A percentile compares a stretch with the other conserved stretches of the same genome.
Evolutionary conservation across 1,139 yeast genomes (phyloP).

Genomic region (Diutina mesorugosa): DNA sequence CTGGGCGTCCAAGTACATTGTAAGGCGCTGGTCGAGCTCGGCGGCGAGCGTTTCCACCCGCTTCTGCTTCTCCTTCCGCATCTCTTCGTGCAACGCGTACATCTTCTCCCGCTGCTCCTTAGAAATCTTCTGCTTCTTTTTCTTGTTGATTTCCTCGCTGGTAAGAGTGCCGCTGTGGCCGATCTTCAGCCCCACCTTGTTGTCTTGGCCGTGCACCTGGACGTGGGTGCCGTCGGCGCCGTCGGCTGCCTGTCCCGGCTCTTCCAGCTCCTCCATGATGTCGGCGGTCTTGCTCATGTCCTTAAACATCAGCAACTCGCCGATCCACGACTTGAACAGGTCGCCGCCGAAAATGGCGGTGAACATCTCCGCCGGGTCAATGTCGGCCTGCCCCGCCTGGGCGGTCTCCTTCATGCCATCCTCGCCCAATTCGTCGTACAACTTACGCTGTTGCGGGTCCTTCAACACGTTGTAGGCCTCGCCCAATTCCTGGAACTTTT

Average conservation of each 20-base stretch:
- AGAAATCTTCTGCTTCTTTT: not conserved
- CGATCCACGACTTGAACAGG: conserved; percentile 75
- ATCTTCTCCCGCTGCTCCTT: not conserved
- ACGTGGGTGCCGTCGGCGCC: not conserved
- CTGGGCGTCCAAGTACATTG: not conserved
- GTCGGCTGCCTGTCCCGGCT: not conserved
- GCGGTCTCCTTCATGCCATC: conserved; percentile 1
- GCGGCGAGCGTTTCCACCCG: not conserved
- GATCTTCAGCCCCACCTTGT: not conserved
- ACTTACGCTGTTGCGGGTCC: not conserved
- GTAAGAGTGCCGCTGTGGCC: not conserved
- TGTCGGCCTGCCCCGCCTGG: conserved; percentile 6
- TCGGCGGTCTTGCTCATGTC: conserved; percentile 50
- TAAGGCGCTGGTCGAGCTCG: not conserved
- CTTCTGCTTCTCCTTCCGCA: conserved; percentile 1
- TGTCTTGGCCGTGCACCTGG: not conserved
- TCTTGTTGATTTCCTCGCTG: not conserved
- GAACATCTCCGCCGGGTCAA: conserved; percentile 59
- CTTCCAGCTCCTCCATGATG: conserved; percentile 17
- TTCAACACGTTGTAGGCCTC: conserved; percentile 3
- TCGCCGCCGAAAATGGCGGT: conserved; percentile 73
- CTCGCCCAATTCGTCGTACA: conserved; percentile 2
- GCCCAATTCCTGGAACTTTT: conserved; percentile 13
- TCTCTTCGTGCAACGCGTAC: not conserved
- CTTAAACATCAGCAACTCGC: conserved; percentile 52